Conservation (phyloP, 805 yeast species). For the Zygosaccharomyces kombuchaensis region DNA sequence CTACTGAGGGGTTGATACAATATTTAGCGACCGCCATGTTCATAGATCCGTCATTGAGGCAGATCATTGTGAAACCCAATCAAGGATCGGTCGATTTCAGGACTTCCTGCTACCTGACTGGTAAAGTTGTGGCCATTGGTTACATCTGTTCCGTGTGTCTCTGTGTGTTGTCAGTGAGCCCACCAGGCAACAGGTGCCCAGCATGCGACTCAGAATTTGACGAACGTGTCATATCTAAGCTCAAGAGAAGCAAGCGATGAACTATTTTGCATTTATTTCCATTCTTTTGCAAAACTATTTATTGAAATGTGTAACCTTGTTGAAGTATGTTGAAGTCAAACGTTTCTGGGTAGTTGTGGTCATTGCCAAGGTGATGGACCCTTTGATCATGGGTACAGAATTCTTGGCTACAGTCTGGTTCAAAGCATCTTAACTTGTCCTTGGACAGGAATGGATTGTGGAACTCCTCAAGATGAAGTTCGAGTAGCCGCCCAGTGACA, state of each 20-base stretch:
- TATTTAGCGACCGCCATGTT: conserved; percentile 77
- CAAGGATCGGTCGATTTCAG: conserved; percentile 85
- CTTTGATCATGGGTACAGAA: conserved; percentile 41
- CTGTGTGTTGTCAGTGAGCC: conserved; percentile 67
- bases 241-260: conserved; percentile 42
- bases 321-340: conserved; percentile 18
- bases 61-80: conserved; percentile 75
- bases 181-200: conserved; percentile 68
- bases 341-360: conserved; percentile 37
- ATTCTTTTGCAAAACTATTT: background rate
- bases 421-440: conserved; percentile 41
- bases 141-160: conserved; percentile 93
- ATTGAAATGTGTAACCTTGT: conserved; percentile 16
- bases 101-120: conserved; percentile 90
- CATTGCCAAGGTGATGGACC: conserved; percentile 45
- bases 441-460: conserved; percentile 47
- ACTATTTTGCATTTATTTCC: background rate
- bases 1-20: conserved; percentile 76
- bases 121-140: conserved; percentile 88
- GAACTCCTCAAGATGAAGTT: conserved; percentile 48
- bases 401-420: conserved; percentile 37
- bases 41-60: conserved; percentile 78
- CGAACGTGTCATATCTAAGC: conserved; percentile 49
- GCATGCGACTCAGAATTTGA: conserved; percentile 82
- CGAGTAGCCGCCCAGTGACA: conserved; percentile 41